Evolutionary conservation across 2,329 filamentous ascomycete genomes (phyloP), one percentile per base, ranked within the genome.

Genomic region (Stagonosporopsis vannaccii): DNA sequence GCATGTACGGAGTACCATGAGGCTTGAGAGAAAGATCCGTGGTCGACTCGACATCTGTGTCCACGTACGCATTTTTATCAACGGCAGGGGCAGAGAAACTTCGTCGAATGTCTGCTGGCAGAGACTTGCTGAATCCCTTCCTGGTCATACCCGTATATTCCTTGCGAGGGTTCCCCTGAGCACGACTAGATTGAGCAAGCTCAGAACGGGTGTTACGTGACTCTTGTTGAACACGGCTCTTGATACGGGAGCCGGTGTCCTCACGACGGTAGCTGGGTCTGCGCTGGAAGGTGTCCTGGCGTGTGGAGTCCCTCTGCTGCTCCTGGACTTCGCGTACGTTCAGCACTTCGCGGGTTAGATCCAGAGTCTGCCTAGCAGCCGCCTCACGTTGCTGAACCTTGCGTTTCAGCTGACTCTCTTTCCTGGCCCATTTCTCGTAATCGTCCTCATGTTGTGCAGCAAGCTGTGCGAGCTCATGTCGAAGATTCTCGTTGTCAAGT

Each of bases 401-500:
- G n/a, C 68, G 68, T 48, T 69, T 70, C 23, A 77, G 56, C 25
- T 68, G 65, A 3, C 58, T 58, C 59, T 76, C 72, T 35, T 66
- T 75, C 56, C 61, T 63, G 6, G 64, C 52, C 74, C 74, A 77
- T 23, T 61, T 62, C 47, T 70, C 66, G 8, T 68, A 63, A 15
- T 76, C 72, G 11, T 72, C 68, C 13, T 77, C 68, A 57, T 71
- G 68, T 51, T 77, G 68, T 17, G 70, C 65, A 32, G 71, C 65
- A 44, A 75, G 56, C 20, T 76, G 69, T 3, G 71, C 67, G 15
- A 79, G 66, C 50, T 79, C 72, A 7, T 68, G 56, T 12, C 75
- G 74, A 44, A 81, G 70, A 25, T 75, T 69, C 41, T 77, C 70
- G 33, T 79, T 80, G 46, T 79, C 75, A 1, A 72, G 41, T 26